These are phyloP conservation scores for Blastocladiella britannica DNA, from an alignment of 192 early-diverging fungal genomes.

Conservation along the genomic window DNA sequence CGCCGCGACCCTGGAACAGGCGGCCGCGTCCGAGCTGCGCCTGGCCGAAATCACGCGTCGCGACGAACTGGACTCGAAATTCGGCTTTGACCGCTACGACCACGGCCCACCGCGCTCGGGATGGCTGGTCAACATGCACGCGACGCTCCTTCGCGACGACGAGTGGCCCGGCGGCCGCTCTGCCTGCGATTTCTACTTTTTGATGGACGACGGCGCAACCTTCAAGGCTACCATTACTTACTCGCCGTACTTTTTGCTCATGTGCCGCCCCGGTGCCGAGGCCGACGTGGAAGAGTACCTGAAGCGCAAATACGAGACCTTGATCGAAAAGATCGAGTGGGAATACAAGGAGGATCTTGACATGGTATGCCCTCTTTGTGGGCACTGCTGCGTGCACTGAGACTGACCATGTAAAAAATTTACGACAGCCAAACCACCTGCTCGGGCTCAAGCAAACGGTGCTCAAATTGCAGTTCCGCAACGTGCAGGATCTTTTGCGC, in stretches of 20 bases:
- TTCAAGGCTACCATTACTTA: conserved; percentile 76
- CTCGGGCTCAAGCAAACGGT: conserved; percentile 42
- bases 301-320: conserved; percentile 39
- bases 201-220: conserved; percentile 64
- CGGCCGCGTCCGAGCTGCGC: not conserved
- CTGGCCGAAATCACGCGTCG: not conserved
- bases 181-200: conserved; percentile 80
- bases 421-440: conserved; percentile 65
- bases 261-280: conserved; percentile 56
- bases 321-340: conserved; percentile 37
- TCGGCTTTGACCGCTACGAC: conserved; percentile 1
- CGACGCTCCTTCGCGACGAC: conserved; percentile 40
- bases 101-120: conserved; percentile 25
- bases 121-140: conserved; percentile 92
- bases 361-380: conserved; percentile 23
- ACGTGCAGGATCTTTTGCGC: conserved; percentile 53
- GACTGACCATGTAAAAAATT: not conserved
- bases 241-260: conserved; percentile 77
- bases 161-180: conserved; percentile 43
- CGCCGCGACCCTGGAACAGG: too few species aligned
- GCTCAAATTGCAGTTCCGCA: conserved; percentile 65
- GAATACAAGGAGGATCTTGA: conserved; percentile 66
- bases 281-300: conserved; percentile 71
- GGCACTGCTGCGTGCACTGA: not conserved
- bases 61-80: conserved; percentile 2